These are phyloP conservation scores for Suillus ampliporus DNA, from an alignment of 768 basidiomycete genomes.

Conservation along the genomic window DNA sequence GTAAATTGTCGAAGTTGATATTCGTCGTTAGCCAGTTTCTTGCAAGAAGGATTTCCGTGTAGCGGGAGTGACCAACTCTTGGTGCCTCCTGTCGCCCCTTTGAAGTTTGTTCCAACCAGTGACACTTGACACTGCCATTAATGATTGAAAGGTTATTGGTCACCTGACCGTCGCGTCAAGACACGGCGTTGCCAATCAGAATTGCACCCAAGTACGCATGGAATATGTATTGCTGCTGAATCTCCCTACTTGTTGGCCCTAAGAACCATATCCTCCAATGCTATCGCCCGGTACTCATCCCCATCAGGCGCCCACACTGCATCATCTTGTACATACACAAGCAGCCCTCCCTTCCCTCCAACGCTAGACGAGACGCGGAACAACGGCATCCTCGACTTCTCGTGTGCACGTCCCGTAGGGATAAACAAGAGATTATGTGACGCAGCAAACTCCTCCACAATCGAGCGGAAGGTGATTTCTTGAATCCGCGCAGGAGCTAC, in stretches of 20 bases:
- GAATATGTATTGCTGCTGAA: neutral
- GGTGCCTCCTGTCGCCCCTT: neutral
- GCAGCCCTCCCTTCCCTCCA: constrained; percentile 85
- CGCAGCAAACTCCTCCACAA: constrained; percentile 91
- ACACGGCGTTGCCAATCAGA: neutral
- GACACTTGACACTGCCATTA: neutral
- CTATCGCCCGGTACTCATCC: constrained; percentile 75
- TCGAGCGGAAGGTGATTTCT: constrained; percentile 91
- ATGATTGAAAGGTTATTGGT: neutral
- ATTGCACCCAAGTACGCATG: neutral
- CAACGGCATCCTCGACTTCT: constrained; percentile 85
- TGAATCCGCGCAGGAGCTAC: constrained; percentile 56
- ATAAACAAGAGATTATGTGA: constrained; percentile 88
- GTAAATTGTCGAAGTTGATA: neutral
- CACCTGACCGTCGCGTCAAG: constrained; percentile 2
- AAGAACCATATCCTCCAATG: constrained; percentile 88
- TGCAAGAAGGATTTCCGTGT: neutral
- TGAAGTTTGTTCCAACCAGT: neutral
- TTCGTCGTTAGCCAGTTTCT: neutral
- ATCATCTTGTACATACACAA: constrained; percentile 91
- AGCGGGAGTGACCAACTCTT: neutral
- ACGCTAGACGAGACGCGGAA: constrained; percentile 80
- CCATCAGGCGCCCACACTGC: constrained; percentile 86
- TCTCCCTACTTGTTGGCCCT: constrained; percentile 48
- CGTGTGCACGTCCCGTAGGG: constrained; percentile 85